Base-by-base conservation (phyloP, 148 eudicot genomes). In the Rhododendron molle region DNA sequence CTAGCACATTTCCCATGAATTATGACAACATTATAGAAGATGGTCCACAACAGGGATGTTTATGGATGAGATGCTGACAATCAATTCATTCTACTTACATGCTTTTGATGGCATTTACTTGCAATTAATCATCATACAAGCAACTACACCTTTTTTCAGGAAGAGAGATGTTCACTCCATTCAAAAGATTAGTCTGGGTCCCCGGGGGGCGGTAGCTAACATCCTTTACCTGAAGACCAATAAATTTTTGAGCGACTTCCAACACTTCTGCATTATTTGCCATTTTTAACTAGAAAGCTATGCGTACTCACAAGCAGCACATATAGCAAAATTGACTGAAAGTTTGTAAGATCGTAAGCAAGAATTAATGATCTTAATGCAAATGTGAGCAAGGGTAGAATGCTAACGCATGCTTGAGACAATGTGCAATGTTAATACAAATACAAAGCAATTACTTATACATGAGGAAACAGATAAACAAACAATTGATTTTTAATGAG, bases 181-280 rank as follows among this genome's bases (percentile, higher is more conserved):
- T 89, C 91, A 95, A 89, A 78, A 96, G 94, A 90, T 93, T 88
- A 71, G 89, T 84, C 83, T 96, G 91, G 23, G 99, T 96, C 72
- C 99, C 99, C 3, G 98, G 98, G 76, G 95, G 94, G 83, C 92
- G 92, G 87, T 95, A 96, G 84, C 90, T 88, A 46, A 95, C 92
- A 85, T 93, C 92, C 89, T 89, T 92, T 81, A 93, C 92, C 99
- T 96, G 84, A 54, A 85, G 71, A 89, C 38, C 78, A 87, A 58
- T 34, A 4, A 40, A 80, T 23, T 18, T 49, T 81, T 85, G 36
- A 86, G 74, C 26, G 67, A 83, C 38, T 40, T 76, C 65, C 67
- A 65, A 30, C 46, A 50, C 30, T 69, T 49, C n/a, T 38, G 76
- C 74, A 9, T 52, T 26, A 46, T 76, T 60, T 16, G 30, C 58